phyloP scores from a whole-genome alignment of 2,329 filamentous ascomycete species.

The Calonectria henricotiae region DNA sequence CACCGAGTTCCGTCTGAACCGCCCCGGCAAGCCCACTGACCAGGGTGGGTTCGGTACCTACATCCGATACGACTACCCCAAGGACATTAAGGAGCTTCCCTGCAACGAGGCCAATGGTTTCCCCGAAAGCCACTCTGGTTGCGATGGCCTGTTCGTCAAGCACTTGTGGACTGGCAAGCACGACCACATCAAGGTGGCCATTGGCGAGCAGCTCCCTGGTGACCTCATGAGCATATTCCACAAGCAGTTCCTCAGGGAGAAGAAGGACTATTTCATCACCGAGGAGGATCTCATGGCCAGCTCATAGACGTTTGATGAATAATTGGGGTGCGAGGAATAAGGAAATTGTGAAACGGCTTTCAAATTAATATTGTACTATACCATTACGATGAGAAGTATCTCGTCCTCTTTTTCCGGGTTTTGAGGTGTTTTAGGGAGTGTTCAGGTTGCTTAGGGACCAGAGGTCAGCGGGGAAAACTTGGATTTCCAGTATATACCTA shows the following conservation, averaged over 20 bases:
- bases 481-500: constrained; percentile 44
- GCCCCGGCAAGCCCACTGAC: constrained; percentile 60
- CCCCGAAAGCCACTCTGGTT: constrained; percentile 59
- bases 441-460: constrained; percentile 45
- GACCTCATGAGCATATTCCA: constrained; percentile 58
- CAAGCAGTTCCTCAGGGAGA: constrained; percentile 57
- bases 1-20: constrained; percentile 58
- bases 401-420: constrained; percentile 36
- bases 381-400: constrained; percentile 36
- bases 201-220: constrained; percentile 60
- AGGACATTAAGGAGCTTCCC: constrained; percentile 61
- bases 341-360: constrained; percentile 44
- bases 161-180: constrained; percentile 64
- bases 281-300: constrained; percentile 55
- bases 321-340: constrained; percentile 40
- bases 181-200: constrained; percentile 59
- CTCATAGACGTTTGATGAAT: constrained; percentile 49
- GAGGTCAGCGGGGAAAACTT: constrained; percentile 44
- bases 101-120: constrained; percentile 65
- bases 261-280: constrained; percentile 56
- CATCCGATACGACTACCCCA: constrained; percentile 62
- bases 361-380: constrained; percentile 53
- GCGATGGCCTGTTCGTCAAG: constrained; percentile 61
- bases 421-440: constrained; percentile 48
- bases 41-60: constrained; percentile 64